Percentiles rank a stretch among this genome's conserved stretches.
Evolutionary conservation across 208 protist species (phyloP).

Genomic region (Crithidia mellificae): DNA sequence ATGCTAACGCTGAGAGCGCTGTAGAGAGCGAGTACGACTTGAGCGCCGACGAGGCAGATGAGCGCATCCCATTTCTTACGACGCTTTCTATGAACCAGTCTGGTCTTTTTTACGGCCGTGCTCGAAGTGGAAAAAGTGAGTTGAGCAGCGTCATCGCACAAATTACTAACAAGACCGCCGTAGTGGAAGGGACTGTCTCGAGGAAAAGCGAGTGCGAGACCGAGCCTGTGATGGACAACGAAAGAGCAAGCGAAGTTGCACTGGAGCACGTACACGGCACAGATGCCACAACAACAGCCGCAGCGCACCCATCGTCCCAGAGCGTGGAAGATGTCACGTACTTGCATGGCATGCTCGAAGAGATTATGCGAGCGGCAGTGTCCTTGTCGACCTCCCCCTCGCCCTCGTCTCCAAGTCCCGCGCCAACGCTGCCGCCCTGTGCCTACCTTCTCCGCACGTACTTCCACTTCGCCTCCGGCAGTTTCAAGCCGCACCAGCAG

Average conservation of each 20-base stretch:
- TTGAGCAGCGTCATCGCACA: not conserved
- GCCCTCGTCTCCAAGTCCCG: not conserved
- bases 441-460: conserved; percentile 58
- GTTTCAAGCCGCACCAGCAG: conserved; percentile 79
- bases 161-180: not conserved
- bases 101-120: conserved; percentile 14
- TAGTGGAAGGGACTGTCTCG: no score
- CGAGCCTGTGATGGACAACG: no score
- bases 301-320: not conserved
- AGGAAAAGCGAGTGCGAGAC: no score
- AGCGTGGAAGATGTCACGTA: conserved; percentile 10
- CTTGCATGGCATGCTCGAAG: conserved; percentile 21
- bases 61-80: conserved; percentile 55
- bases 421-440: conserved; percentile 46
- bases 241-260: not conserved
- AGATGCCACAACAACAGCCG: not conserved
- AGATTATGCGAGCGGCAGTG: conserved; percentile 21
- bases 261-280: not conserved
- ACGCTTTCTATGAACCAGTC: conserved; percentile 32
- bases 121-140: not conserved
- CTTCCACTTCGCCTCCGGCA: conserved; percentile 53
- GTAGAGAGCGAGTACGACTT: not conserved
- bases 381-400: not conserved
- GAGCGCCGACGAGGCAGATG: conserved; percentile 8
- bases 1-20: no score